Conservation (phyloP, 2,329 filamentous ascomycete genomes). For the Aspergillus tubingensis region DNA sequence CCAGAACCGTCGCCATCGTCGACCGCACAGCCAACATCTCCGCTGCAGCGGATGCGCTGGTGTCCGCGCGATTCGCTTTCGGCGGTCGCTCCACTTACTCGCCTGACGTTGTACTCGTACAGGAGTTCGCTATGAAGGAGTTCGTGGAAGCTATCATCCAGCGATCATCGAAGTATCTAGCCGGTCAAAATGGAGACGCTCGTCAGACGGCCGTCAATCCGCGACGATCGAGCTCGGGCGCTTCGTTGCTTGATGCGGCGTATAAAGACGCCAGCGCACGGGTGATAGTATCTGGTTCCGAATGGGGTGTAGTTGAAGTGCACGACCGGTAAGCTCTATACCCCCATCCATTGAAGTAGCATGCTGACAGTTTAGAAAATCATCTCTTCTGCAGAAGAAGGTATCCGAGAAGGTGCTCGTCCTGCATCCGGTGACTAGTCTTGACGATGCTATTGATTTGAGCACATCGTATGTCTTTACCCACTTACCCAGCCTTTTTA, state of each 20-base stretch:
- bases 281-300: constrained; percentile 31
- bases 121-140: constrained; percentile 60
- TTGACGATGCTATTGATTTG: constrained; percentile 58
- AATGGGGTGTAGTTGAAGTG: constrained; percentile 33
- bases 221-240: constrained; percentile 14
- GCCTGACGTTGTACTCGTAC: constrained; percentile 65
- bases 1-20: constrained; percentile 57
- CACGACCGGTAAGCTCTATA: constrained; percentile 25
- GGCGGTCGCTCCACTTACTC: constrained; percentile 61
- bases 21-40: constrained; percentile 61
- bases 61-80: constrained; percentile 57
- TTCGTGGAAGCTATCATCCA: constrained; percentile 55
- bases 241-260: constrained; percentile 24
- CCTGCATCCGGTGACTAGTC: constrained; percentile 51
- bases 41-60: constrained; percentile 55
- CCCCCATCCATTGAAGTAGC: neutral
- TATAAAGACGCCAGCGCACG: constrained; percentile 30
- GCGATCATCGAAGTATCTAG: constrained; percentile 33
- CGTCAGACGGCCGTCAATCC: constrained; percentile 17
- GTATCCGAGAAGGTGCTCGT: constrained; percentile 46
- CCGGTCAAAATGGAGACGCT: constrained; percentile 25
- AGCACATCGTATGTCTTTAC: constrained; percentile 33
- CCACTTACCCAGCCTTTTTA: too few relatives aligned
- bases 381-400: constrained; percentile 42
- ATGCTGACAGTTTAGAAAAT: constrained; percentile 22